phyloP scores from a whole-genome alignment of 495 filamentous ascomycete species.

The Extremus antarcticus region DNA sequence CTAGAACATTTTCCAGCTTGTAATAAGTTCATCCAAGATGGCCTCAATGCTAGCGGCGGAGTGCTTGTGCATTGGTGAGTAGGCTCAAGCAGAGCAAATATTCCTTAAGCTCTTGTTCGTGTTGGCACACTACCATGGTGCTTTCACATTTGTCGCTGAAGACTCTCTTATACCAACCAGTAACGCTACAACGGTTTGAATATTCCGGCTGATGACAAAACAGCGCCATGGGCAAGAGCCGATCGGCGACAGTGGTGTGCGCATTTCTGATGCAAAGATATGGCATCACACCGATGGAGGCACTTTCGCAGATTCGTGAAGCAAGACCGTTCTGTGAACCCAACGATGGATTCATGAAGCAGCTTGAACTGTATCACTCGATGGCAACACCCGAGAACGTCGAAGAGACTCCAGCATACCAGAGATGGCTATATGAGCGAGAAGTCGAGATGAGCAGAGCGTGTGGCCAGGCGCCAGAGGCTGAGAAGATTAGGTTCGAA shows the following conservation, averaged over 20 bases:
- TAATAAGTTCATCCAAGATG: conserved; percentile 72
- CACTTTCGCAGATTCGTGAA: conserved; percentile 51
- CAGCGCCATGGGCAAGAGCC: conserved; percentile 94
- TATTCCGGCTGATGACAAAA: neutral
- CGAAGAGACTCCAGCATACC: conserved; percentile 62
- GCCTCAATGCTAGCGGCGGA: conserved; percentile 52
- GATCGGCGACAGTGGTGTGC: conserved; percentile 71
- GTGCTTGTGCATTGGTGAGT: conserved; percentile 68
- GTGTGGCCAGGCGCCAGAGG: conserved; percentile 54
- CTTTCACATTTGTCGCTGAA: too few relatives aligned
- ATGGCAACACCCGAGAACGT: conserved; percentile 65
- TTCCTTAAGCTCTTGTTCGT: too few relatives aligned
- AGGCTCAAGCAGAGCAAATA: too few relatives aligned
- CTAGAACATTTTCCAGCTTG: conserved; percentile 65
- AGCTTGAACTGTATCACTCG: conserved; percentile 73
- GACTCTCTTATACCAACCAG: too few relatives aligned
- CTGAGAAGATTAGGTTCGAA: conserved; percentile 65
- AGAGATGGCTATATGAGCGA: conserved; percentile 75
- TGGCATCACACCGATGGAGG: conserved; percentile 45
- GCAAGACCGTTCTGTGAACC: conserved; percentile 67
- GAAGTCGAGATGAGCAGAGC: conserved; percentile 65
- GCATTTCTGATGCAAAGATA: conserved; percentile 70
- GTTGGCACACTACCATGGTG: too few relatives aligned
- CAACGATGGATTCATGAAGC: conserved; percentile 78
- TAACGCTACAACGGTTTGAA: too few relatives aligned